Conservation (phyloP, 2,329 filamentous ascomycete species). For the Fusarium xyrophilum region DNA sequence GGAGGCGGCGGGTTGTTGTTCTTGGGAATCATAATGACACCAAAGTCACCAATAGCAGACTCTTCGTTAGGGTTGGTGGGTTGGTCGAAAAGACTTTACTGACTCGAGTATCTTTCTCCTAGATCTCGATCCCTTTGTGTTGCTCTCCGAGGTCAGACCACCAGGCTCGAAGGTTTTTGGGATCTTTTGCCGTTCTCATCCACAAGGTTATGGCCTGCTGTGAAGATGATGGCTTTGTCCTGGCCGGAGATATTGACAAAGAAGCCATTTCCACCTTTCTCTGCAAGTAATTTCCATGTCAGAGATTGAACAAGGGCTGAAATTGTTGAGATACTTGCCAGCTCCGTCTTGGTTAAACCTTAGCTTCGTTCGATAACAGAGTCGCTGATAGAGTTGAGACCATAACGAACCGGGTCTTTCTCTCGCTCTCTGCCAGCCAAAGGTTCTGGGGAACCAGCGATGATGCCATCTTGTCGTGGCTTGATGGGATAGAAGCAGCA, state of each 20-base stretch:
- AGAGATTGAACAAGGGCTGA: rapidly evolving
- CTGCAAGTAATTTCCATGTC: rapidly evolving
- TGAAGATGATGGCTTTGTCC: neutral
- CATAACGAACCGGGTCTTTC: neutral
- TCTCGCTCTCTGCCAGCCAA: neutral
- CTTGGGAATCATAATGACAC: neutral
- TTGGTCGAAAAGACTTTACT: neutral
- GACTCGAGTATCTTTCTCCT: neutral
- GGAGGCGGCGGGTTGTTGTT: neutral
- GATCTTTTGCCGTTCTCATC: neutral
- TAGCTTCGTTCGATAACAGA: neutral
- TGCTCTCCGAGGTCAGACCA: neutral
- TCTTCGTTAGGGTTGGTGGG: neutral
- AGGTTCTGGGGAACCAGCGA: neutral
- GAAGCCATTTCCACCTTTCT: neutral
- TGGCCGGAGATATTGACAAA: neutral
- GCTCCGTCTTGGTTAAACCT: neutral
- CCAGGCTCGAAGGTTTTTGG: neutral
- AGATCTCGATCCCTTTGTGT: neutral
- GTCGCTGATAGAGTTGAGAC: neutral
- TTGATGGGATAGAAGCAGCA: neutral
- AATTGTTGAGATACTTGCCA: neutral
- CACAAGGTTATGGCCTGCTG: neutral
- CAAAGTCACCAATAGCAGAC: neutral
- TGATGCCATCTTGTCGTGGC: neutral